Percentiles rank a stretch among this genome's conserved stretches.
Evolutionary conservation across 1,284 basidiomycete genomes (phyloP).

Genomic region (Trametes hirsuta): DNA sequence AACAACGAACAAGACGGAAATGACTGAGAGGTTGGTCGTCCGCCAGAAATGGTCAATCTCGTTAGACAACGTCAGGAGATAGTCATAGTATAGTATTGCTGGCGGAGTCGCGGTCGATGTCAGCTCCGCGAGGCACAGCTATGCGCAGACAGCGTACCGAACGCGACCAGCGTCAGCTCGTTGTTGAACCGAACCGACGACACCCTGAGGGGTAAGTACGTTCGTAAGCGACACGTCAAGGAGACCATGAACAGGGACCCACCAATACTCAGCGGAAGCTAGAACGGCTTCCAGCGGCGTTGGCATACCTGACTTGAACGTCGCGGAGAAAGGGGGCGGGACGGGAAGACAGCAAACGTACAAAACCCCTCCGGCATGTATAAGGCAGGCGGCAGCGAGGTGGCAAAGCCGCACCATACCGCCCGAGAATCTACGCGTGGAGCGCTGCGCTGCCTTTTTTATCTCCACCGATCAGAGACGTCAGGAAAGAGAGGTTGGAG

Average conservation of each 20-base stretch:
- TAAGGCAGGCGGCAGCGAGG: background rate
- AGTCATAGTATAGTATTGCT: too few relatives aligned
- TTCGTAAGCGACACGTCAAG: slow-evolving; percentile 12
- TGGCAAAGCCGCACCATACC: background rate
- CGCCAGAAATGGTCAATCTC: too few relatives aligned
- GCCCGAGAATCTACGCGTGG: background rate
- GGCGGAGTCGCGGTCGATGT: too few relatives aligned
- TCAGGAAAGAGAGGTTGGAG: background rate
- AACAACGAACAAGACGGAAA: too few relatives aligned
- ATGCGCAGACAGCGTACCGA: slow-evolving; percentile 8
- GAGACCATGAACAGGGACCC: background rate
- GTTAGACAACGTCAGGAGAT: too few relatives aligned
- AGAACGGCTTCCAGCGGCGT: slow-evolving; percentile 1
- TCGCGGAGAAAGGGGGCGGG: background rate
- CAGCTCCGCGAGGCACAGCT: background rate
- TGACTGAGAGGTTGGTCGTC: too few relatives aligned
- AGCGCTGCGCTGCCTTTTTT: background rate
- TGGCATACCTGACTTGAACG: background rate
- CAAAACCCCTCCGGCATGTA: background rate
- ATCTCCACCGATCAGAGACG: slow-evolving; percentile 11
- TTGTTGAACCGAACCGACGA: slow-evolving; percentile 14
- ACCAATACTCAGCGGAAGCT: slow-evolving; percentile 22
- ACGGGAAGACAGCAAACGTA: background rate
- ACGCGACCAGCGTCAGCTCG: slow-evolving; percentile 6
- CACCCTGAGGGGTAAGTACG: slow-evolving; percentile 14